These are phyloP conservation scores for Lactifluus volemus DNA, from an alignment of 768 basidiomycete species.

Conservation along the genomic window DNA sequence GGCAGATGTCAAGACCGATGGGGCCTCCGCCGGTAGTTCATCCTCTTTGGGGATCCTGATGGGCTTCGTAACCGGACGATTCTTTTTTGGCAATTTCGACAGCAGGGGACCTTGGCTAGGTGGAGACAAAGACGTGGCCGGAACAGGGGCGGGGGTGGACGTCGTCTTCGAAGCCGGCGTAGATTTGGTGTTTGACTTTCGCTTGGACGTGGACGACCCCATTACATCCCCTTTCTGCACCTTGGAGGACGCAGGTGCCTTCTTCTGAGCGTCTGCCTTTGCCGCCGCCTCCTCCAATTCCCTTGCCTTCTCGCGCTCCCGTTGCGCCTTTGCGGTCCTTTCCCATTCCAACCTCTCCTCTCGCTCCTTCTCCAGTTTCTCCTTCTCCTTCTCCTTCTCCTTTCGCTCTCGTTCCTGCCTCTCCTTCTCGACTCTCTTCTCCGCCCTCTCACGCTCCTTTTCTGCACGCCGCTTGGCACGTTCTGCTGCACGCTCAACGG, in stretches of 20 bases:
- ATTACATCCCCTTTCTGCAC: conserved; percentile 14
- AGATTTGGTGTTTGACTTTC: conserved; percentile 24
- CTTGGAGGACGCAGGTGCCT: background rate
- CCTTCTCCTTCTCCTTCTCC: conserved; percentile 37
- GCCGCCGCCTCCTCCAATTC: conserved; percentile 25
- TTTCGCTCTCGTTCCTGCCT: conserved; percentile 30
- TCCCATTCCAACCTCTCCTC: conserved; percentile 27
- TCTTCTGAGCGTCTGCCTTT: conserved; percentile 9
- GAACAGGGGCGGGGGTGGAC: conserved; percentile 19
- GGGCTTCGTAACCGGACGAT: conserved; percentile 52
- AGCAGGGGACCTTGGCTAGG: conserved; percentile 59
- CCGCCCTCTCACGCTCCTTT: conserved; percentile 46
- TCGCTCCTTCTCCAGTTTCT: conserved; percentile 32
- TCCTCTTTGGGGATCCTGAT: conserved; percentile 56
- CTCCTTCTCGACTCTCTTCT: conserved; percentile 49
- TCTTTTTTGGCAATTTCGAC: conserved; percentile 81
- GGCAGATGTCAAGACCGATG: conserved; percentile 36
- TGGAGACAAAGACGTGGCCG: conserved; percentile 24
- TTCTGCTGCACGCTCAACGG: conserved; percentile 53
- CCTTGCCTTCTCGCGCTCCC: conserved; percentile 22
- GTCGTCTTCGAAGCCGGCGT: conserved; percentile 16
- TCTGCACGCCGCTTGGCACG: conserved; percentile 53
- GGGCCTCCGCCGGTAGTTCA: conserved; percentile 33
- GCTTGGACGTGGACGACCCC: conserved; percentile 12
- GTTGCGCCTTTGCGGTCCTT: conserved; percentile 24